A percentile compares a stretch with the other conserved stretches of the same genome.
Conservation (phyloP, 75 land plant species). For the Azolla pinnata region DNA sequence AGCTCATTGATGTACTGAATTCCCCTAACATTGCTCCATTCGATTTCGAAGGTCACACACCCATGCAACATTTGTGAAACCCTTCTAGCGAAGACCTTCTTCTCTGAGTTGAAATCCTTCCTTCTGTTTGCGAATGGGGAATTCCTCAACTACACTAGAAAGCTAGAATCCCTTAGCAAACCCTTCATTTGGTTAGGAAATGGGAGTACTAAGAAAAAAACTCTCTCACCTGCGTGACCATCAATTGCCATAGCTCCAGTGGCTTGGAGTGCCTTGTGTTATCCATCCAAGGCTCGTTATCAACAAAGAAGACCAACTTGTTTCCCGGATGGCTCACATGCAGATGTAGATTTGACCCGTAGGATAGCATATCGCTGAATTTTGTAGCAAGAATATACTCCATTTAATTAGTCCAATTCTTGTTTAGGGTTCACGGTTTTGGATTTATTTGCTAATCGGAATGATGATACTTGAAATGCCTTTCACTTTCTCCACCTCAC, state of each 20-base stretch:
- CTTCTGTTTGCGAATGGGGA: slow-evolving; percentile 97
- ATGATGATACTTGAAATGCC: too few species aligned
- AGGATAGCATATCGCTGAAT: slow-evolving; percentile 84
- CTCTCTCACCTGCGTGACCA: slow-evolving; percentile 75
- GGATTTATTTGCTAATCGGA: too few species aligned
- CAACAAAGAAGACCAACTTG: slow-evolving; percentile 67
- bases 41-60: slow-evolving; percentile 64
- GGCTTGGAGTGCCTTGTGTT: slow-evolving; percentile 31
- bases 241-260: slow-evolving; percentile 78
- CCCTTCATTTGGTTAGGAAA: too few species aligned
- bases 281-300: slow-evolving; percentile 74
- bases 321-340: slow-evolving; percentile 48
- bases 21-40: slow-evolving; percentile 67
- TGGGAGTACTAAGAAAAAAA: too few species aligned
- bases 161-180: not conserved
- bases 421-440: too few species aligned
- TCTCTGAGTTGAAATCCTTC: not conserved
- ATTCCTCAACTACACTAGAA: slow-evolving; percentile 58
- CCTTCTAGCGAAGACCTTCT: slow-evolving; percentile 33
- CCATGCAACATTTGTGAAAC: slow-evolving; percentile 54
- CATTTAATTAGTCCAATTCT: too few species aligned
- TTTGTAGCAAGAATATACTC: too few species aligned
- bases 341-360: slow-evolving; percentile 63
- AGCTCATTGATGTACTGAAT: slow-evolving; percentile 73
- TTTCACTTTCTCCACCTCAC: too few species aligned